phyloP scores from a whole-genome alignment of 306 rosid species.

The Neltuma alba region DNA sequence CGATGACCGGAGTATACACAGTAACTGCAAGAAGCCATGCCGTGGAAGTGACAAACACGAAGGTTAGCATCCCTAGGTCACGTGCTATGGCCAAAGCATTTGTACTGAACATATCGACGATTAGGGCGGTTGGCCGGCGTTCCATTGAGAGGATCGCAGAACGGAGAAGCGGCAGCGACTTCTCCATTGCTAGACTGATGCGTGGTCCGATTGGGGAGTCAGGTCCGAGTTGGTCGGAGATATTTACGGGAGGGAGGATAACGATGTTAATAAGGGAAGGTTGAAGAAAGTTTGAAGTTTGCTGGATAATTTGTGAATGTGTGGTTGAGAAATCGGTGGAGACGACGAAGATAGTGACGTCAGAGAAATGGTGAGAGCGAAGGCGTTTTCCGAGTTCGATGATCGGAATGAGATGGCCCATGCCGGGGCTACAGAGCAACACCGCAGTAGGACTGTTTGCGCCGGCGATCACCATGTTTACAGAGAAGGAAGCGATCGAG shows the following conservation, averaged over 20 bases:
- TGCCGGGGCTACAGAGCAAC: background rate
- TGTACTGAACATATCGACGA: slow-evolving; percentile 42
- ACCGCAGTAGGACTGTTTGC: background rate
- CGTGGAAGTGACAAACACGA: slow-evolving; percentile 2
- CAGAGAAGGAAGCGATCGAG: background rate
- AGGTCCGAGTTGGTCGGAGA: background rate
- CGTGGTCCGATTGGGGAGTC: background rate
- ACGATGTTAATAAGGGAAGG: background rate
- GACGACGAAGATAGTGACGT: slow-evolving; percentile 3
- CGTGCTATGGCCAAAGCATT: slow-evolving; percentile 32
- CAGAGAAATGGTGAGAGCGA: background rate
- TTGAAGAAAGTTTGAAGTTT: background rate
- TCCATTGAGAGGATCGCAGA: background rate
- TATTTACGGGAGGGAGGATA: background rate
- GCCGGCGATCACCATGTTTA: background rate
- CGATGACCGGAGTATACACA: background rate
- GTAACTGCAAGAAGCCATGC: background rate
- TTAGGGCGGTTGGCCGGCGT: slow-evolving; percentile 16
- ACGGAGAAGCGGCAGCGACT: background rate
- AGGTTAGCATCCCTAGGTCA: slow-evolving; percentile 39
- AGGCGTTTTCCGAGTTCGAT: background rate
- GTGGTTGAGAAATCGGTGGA: slow-evolving; percentile 9
- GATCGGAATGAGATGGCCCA: background rate
- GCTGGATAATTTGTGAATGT: background rate
- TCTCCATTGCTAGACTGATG: background rate